Base-by-base conservation (phyloP, 1,139 yeast genomes). In the Debaryomyces sp. region DNA sequence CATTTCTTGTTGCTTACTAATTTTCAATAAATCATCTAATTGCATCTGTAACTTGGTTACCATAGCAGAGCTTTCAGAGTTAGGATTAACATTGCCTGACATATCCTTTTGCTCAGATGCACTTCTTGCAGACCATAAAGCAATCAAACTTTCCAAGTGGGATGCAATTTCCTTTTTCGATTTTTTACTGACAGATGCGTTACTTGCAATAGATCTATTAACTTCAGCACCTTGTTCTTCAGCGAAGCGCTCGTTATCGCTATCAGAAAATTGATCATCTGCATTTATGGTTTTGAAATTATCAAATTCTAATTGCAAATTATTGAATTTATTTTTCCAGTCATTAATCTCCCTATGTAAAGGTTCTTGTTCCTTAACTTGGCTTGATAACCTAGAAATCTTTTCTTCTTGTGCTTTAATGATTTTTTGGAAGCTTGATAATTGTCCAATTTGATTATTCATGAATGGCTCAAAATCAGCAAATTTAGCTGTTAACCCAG, bases 341-440 rank as follows among this genome's bases (percentile, higher is more conserved):
- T 79, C 79, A 41, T 71, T 70, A 45, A 78, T 65, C 54, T 82
- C 78, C 39, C 75, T 74, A 49, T 76, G 73, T 52, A 79, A 68
- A 5, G 58, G 62, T 54, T 77, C 77, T 54, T 80, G 80, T 29
- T 73, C 77, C 47, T 67, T 69, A 1, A 82, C 69, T 52, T 74
- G 75, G 3, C 60, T 55, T n/a, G 75, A 64, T 53, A 81, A 70
- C 6, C 62, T 59, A 4, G 64, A 63, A 36, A 85, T 75, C 54
- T 74, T 71, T 6, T 65, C 70, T 51, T 80, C 81, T 65, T 86
- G 91, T 5, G 68, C 66, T 55, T 79, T 75, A 37, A 87, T 75
- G 23, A 87, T 62, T 37, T 72, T 70, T 60, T 85, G 87, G 60
- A 87, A 67, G 29, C 74, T 73, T 7, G 77, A 70, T 41, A 85